Evolutionary conservation across 2,329 filamentous ascomycete genomes (phyloP), one percentile per base, ranked within the genome.

Genomic region (Coniochaeta sp.): DNA sequence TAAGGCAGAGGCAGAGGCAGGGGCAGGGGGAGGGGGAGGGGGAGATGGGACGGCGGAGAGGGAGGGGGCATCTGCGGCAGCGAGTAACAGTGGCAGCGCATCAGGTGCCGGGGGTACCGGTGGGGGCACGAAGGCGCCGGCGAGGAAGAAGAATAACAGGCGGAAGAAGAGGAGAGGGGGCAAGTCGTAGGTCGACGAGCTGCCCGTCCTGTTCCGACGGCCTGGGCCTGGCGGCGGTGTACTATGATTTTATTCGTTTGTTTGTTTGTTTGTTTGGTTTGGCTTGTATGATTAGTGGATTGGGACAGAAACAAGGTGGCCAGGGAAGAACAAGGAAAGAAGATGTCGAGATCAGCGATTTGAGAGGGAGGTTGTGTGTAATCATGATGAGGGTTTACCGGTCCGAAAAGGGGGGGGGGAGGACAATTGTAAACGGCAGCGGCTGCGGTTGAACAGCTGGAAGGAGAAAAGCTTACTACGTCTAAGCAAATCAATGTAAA

Each of bases 161-260:
- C 66, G 73, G 52, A 76, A 73, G 67, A 75, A 75, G 68, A 72
- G 71, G 60, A 75, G 71, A 60, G 67, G 69, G 34, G 66, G 69
- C 32, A 73, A 70, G 62, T 70, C 65, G 2, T 70, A 56, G 54
- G 54, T 56, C 54, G 54, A 56, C 30, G 54, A 38, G 54, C 54
- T 56, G 17, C 30, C 54, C 38, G 34, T 14, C 9, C 30, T 56
- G 54, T 56, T 56, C 28, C 28, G 8, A 3, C 14, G 30, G n/a
- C n/a, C n/a, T 38, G 30, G 28, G 30, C 16, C n/a, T n/a, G 30
- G 28, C 22, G 24, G 26, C 28, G 6, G 26, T 55, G 26, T 32
- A 38, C 30, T 56, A 56, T 56, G 17, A 56, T 56, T n/a, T n/a
- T n/a, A n/a, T n/a, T n/a, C n/a, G n/a, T n/a, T n/a, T n/a, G n/a